phyloP scores from a whole-genome alignment of 2,329 filamentous ascomycete genomes.

The Clonostachys chloroleuca region DNA sequence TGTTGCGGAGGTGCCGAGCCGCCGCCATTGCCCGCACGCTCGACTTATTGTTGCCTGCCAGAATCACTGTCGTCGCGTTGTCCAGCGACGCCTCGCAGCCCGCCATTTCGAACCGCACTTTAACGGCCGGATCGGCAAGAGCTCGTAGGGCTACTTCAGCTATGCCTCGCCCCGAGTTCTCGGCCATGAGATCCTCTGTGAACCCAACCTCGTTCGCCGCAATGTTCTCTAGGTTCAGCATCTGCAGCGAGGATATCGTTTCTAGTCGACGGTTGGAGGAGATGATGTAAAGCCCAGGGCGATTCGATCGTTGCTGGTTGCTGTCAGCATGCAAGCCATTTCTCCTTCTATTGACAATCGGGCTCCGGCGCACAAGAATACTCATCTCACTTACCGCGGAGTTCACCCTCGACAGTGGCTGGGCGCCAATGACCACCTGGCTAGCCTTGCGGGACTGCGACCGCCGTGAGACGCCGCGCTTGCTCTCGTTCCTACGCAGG shows the following conservation, averaged over 20 bases:
- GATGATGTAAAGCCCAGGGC: slow-evolving; percentile 46
- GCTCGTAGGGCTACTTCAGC: slow-evolving; percentile 76
- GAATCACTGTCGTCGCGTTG: slow-evolving; percentile 56
- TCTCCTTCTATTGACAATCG: slow-evolving; percentile 8
- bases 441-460: slow-evolving; percentile 57
- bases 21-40: slow-evolving; percentile 82
- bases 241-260: slow-evolving; percentile 70
- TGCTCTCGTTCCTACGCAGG: slow-evolving; percentile 47
- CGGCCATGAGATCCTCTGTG: slow-evolving; percentile 84
- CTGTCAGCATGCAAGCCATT: slow-evolving; percentile 16
- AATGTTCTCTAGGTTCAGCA: slow-evolving; percentile 89
- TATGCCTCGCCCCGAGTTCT: slow-evolving; percentile 85
- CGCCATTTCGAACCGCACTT: slow-evolving; percentile 41
- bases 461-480: slow-evolving; percentile 39
- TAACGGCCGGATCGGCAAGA: slow-evolving; percentile 58
- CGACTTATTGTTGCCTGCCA: slow-evolving; percentile 94
- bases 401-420: slow-evolving; percentile 41
- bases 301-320: slow-evolving; percentile 25
- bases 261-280: slow-evolving; percentile 55
- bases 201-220: slow-evolving; percentile 83
- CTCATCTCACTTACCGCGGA: slow-evolving; percentile 29
- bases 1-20: slow-evolving; percentile 80
- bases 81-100: slow-evolving; percentile 25
- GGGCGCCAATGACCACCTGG: slow-evolving; percentile 18
- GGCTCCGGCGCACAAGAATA: not conserved